Conservation (phyloP, 345 rosid genomes). For the Bruguiera parviflora region DNA sequence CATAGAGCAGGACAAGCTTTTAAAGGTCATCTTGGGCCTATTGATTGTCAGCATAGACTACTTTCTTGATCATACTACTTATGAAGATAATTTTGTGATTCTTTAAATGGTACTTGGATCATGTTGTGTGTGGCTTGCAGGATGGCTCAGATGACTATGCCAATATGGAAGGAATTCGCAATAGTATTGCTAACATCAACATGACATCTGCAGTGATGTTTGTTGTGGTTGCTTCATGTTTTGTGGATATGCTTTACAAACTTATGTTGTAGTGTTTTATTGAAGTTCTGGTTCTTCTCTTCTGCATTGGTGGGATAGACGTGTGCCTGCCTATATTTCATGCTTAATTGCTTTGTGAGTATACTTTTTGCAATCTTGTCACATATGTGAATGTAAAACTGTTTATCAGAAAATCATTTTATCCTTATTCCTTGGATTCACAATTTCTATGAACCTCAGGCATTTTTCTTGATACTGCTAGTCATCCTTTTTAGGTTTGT, state of each 20-base stretch:
- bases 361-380: not conserved
- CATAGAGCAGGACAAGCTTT: slow-evolving; percentile 82
- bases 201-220: slow-evolving; percentile 68
- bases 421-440: too few relatives aligned
- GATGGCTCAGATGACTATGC: slow-evolving; percentile 64
- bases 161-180: slow-evolving; percentile 40
- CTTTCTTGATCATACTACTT: not conserved
- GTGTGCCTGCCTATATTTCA: slow-evolving; percentile 35
- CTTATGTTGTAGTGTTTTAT: slow-evolving; percentile 91
- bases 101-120: not conserved
- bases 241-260: slow-evolving; percentile 95
- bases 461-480: too few relatives aligned
- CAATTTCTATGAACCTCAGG: too few relatives aligned
- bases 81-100: slow-evolving; percentile 10
- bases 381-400: too few relatives aligned
- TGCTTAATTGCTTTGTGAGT: not conserved
- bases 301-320: slow-evolving; percentile 98
- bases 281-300: slow-evolving; percentile 83
- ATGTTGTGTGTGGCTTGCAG: slow-evolving; percentile 47
- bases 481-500: too few relatives aligned
- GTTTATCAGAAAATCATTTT: too few relatives aligned
- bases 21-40: slow-evolving; percentile 51
- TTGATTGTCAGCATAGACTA: not conserved
- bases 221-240: slow-evolving; percentile 91
- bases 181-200: slow-evolving; percentile 73